Evolutionary conservation across 2,329 filamentous ascomycete species (phyloP), one percentile per base, ranked within the genome.

Genomic region (Penicillium sp.): DNA sequence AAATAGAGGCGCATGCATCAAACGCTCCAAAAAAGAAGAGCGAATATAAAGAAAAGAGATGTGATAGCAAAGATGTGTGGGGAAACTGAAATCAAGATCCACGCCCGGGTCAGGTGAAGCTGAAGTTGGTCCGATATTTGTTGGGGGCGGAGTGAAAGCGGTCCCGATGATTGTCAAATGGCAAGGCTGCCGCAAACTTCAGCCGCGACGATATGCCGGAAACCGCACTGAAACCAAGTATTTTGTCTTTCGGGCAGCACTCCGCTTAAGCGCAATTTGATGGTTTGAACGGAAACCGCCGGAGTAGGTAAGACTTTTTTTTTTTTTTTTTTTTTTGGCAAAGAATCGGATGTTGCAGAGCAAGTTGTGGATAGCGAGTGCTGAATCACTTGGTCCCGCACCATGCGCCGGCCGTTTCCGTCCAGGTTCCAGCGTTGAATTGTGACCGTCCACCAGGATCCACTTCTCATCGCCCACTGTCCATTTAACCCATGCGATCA

Each of bases 321-420:
- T 19, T 14, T n/a, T 19, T 19, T 19, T 19, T 19, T 19, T 19
- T 19, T 19, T 19, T 9, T 19, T 14, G 25, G 16, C 19, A n/a
- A 27, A 16, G 27, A 53, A 39, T 43, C 53, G 48, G 45, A 27
- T 26, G 31, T 25, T 39, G 48, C 16, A 48, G 50, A 53, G 39
- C 39, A 46, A 46, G 33, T 27, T 35, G n/a, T 9, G 44, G 16
- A n/a, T 39, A 42, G 31, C 33, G n/a, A 27, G 19, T 50, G 19
- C 46, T 37, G 19, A 44, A 25, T 54, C 45, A 44, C 10, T 26
- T 44, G 21, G 45, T 55, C 44, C 50, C 27, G 45, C 35, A 53
- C 48, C 33, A 50, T 60, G 57, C 57, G 60, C 58, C 53, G 60
- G 57, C 61, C 65, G 62, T 62, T 67, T 67, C 60, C 65, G 64